Evolutionary conservation across 108 stramenopile species (phyloP).

Genomic region (Cyclostephanos invisitatus): DNA sequence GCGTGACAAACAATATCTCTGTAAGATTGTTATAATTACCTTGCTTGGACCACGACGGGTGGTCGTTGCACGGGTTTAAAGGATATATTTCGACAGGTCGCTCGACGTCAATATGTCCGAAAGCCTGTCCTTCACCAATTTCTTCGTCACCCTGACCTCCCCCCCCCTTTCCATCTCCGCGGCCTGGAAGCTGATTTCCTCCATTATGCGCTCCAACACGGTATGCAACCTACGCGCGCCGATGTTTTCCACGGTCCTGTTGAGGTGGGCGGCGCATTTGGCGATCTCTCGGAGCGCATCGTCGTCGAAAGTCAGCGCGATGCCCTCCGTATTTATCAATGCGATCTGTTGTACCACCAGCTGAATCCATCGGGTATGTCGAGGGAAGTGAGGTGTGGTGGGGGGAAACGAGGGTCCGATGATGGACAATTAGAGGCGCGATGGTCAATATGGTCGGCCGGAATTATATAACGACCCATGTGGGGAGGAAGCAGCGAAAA

Average conservation of each 20-base stretch:
- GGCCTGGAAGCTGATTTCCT: conserved; percentile 95
- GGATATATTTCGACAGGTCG: conserved; percentile 95
- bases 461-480: background rate
- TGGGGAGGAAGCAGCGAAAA: background rate
- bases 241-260: conserved; percentile 99
- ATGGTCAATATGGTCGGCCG: background rate
- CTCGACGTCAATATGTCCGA: conserved; percentile 73
- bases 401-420: background rate
- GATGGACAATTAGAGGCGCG: background rate
- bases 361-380: conserved; percentile 14
- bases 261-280: conserved; percentile 87
- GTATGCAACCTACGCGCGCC: conserved; percentile 97
- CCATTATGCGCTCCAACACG: conserved; percentile 97
- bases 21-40: background rate
- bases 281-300: conserved; percentile 98
- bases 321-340: conserved; percentile 92
- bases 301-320: conserved; percentile 90
- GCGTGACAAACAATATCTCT: background rate
- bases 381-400: background rate
- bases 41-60: background rate
- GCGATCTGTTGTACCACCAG: conserved; percentile 92
- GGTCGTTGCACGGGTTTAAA: conserved; percentile 55
- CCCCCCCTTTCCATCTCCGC: conserved; percentile 85
- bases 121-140: conserved; percentile 83
- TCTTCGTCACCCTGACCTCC: conserved; percentile 75